Conservation (phyloP, 305 asterid genomes). For the Plantago coronopus region DNA sequence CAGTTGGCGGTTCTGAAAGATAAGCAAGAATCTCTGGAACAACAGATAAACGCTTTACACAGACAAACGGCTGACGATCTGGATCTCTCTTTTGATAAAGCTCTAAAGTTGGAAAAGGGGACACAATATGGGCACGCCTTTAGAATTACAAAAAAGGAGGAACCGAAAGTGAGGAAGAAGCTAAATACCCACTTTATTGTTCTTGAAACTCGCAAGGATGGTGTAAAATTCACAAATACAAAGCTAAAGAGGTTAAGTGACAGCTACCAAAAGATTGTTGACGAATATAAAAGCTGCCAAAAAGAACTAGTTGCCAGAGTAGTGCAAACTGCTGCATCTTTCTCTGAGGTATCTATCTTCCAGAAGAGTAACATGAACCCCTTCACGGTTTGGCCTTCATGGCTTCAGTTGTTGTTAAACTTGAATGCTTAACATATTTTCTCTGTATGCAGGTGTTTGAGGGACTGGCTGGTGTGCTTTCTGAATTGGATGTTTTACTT, state of each 20-base stretch:
- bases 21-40: conserved; percentile 76
- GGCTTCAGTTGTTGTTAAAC: neutral
- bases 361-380: conserved; percentile 8
- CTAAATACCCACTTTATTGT: conserved; percentile 79
- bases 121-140: conserved; percentile 91
- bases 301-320: conserved; percentile 87
- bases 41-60: conserved; percentile 73
- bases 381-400: conserved; percentile 10
- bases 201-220: conserved; percentile 99
- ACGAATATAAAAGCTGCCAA: conserved; percentile 85
- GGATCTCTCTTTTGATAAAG: conserved; percentile 74
- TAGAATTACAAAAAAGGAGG: conserved; percentile 97
- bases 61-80: conserved; percentile 71
- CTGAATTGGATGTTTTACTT: conserved; percentile 92
- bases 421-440: conserved; percentile 13
- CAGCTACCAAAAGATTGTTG: conserved; percentile 77
- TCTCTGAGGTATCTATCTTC: conserved; percentile 68
- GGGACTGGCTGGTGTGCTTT: conserved; percentile 63
- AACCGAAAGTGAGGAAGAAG: conserved; percentile 93
- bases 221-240: conserved; percentile 87
- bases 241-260: conserved; percentile 85
- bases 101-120: conserved; percentile 85
- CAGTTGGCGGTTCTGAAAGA: conserved; percentile 52
- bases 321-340: conserved; percentile 77
- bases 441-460: conserved; percentile 65